Base-by-base conservation (phyloP, 768 basidiomycete genomes). In the Calocera cornea region DNA sequence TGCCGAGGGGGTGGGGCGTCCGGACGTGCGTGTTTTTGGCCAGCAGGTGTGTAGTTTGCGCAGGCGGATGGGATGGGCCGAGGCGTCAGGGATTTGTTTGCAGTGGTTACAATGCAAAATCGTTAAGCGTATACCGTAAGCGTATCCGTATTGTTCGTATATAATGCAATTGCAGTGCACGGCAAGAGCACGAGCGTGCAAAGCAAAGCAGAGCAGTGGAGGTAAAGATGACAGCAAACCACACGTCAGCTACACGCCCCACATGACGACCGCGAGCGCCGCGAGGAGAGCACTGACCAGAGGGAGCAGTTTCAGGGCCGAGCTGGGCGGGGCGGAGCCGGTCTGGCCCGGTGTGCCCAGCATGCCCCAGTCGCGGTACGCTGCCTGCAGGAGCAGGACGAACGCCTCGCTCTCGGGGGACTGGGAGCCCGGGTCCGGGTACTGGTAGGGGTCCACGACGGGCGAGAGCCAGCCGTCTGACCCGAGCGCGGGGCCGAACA, bases 321-420 rank as follows among this genome's bases (percentile, higher is more conserved):
- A 5, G 5, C 8, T 19, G 19, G 19, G 16, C 8, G 44, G 44
- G 16, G 44, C 44, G 19, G 44, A 17, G 7, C 44, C 44, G 19
- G 44, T 8, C 44, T 47, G 44, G 16, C 54, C 54, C 24, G 24
- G 54, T 19, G 11, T 76, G 0, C 88, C 87, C 33, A 74, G 80
- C 0, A 76, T 78, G 0, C 82, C 80, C 89, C 90, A 92, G 70
- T 92, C 91, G 49, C 81, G 78, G 80, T 86, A 89, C 2, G 88
- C 88, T 0, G 89, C 83, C 68, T 91, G 80, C 76, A 93, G 80
- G 72, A 86, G 80, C 3, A 94, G 74, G 12, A 89, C 83, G 75
- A 95, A 95, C 7, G 88, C 89, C 77, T 94, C 82, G 0, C 81
- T 86, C 75, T 95, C 92, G 1, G 92, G 83, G 68, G 87, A 89